Conservation (phyloP, 108 stramenopile species). For the Fragilariopsis cylindrus region DNA sequence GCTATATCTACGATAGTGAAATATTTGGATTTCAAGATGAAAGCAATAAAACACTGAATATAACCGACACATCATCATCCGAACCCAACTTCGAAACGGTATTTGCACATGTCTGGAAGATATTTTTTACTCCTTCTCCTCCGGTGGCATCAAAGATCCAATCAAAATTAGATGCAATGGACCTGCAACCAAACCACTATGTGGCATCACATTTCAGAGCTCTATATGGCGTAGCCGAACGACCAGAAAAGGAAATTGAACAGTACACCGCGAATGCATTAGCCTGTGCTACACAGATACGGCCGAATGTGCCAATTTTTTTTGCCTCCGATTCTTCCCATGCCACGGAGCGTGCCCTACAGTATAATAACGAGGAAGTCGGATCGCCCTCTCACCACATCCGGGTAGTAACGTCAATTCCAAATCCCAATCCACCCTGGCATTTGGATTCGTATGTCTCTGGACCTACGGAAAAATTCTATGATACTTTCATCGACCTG, state of each 20-base stretch:
- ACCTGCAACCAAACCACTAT: constrained; percentile 43
- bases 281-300: constrained; percentile 36
- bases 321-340: constrained; percentile 37
- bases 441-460: constrained; percentile 24
- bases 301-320: constrained; percentile 33
- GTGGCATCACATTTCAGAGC: constrained; percentile 48
- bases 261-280: constrained; percentile 29
- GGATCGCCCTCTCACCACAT: neutral
- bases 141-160: constrained; percentile 32
- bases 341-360: constrained; percentile 1
- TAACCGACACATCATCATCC: neutral
- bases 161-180: constrained; percentile 19
- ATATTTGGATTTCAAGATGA: neutral
- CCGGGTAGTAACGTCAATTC: neutral
- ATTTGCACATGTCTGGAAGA: constrained; percentile 37
- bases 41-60: neutral
- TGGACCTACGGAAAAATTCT: constrained; percentile 27
- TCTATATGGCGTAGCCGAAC: constrained; percentile 28
- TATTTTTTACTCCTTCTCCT: constrained; percentile 48
- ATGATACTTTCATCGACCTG: constrained; percentile 52
- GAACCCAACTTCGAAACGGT: constrained; percentile 25
- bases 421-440: constrained; percentile 23
- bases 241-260: neutral
- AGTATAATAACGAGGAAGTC: neutral
- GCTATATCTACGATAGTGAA: constrained; percentile 1